Conservation (phyloP, 192 early-diverging fungal species). For the Jimgerdemannia flammicorona region DNA sequence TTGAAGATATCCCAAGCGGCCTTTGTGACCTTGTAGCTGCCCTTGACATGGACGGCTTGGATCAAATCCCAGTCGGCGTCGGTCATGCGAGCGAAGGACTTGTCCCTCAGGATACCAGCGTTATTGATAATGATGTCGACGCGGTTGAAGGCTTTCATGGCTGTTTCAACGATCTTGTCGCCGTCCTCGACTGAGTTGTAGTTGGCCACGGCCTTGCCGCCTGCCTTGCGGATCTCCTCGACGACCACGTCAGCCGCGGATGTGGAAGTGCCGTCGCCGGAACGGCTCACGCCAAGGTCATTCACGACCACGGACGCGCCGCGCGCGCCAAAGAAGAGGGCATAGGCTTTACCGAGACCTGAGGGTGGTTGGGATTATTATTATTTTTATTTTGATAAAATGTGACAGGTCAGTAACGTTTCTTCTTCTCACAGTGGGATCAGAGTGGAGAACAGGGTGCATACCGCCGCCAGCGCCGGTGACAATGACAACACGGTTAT, state of each 20-base stretch:
- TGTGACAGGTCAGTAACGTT: too few relatives aligned
- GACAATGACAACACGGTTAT: conserved; percentile 86
- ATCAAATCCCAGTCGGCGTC: conserved; percentile 98
- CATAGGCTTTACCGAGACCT: conserved; percentile 85
- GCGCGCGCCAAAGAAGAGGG: conserved; percentile 84
- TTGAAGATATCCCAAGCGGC: conserved; percentile 96
- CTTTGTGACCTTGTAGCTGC: conserved; percentile 93
- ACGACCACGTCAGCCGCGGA: conserved; percentile 93
- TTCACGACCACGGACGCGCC: conserved; percentile 96
- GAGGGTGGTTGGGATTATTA: neutral
- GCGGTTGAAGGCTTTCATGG: conserved; percentile 90
- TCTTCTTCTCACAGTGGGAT: neutral
- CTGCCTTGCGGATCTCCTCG: conserved; percentile 81
- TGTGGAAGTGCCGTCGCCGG: conserved; percentile 71
- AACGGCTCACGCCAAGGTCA: conserved; percentile 80
- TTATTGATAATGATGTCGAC: conserved; percentile 98
- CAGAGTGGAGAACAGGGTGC: neutral
- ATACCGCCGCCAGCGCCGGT: conserved; percentile 94
- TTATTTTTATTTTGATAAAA: neutral
- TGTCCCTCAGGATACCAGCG: conserved; percentile 97
- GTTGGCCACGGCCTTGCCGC: conserved; percentile 93
- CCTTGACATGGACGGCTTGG: conserved; percentile 87
- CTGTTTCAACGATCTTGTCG: conserved; percentile 97
- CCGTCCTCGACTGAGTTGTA: conserved; percentile 98
- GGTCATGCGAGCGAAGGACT: conserved; percentile 94